These are phyloP conservation scores for Geotrichum ghanense DNA, from an alignment of 805 yeast species.

Conservation along the genomic window DNA sequence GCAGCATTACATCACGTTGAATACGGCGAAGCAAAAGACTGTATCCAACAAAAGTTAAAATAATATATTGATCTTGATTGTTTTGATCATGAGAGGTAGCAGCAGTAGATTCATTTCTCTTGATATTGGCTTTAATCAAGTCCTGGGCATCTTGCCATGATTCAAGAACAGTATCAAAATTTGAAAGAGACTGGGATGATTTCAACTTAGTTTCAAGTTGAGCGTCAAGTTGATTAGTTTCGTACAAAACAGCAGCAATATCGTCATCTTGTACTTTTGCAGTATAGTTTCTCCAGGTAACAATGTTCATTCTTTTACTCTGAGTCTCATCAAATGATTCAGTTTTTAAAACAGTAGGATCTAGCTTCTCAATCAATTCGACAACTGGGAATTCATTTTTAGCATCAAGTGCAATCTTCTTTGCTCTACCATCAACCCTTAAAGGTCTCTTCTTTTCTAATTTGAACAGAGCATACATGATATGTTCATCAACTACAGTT, in stretches of 20 bases:
- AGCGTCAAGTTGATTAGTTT: conserved; percentile 20
- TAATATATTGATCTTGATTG: conserved; percentile 59
- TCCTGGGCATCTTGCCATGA: conserved; percentile 65
- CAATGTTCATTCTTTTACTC: conserved; percentile 30
- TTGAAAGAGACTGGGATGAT: conserved; percentile 25
- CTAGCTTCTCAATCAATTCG: conserved; percentile 29
- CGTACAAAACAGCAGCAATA: conserved; percentile 36
- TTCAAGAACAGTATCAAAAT: conserved; percentile 45
- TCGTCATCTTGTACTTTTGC: conserved; percentile 64
- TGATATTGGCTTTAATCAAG: conserved; percentile 44
- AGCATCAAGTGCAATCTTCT: conserved; percentile 30
- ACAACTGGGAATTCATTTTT: conserved; percentile 25
- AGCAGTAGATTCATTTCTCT: conserved; percentile 26
- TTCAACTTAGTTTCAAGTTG: conserved; percentile 12
- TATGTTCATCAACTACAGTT: conserved; percentile 52
- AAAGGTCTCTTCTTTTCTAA: conserved; percentile 25
- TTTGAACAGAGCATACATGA: conserved; percentile 43
- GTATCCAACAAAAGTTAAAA: conserved; percentile 66
- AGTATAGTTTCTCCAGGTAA: conserved; percentile 48
- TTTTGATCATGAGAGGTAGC: conserved; percentile 35
- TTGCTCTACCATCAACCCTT: conserved; percentile 41
- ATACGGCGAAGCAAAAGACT: conserved; percentile 53
- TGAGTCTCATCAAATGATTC: conserved; percentile 12
- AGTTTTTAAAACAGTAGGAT: conserved; percentile 18
- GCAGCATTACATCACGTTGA: conserved; percentile 54